phyloP scores from a whole-genome alignment of 2,329 filamentous ascomycete genomes.

The Aspergillus quadrilineatus region DNA sequence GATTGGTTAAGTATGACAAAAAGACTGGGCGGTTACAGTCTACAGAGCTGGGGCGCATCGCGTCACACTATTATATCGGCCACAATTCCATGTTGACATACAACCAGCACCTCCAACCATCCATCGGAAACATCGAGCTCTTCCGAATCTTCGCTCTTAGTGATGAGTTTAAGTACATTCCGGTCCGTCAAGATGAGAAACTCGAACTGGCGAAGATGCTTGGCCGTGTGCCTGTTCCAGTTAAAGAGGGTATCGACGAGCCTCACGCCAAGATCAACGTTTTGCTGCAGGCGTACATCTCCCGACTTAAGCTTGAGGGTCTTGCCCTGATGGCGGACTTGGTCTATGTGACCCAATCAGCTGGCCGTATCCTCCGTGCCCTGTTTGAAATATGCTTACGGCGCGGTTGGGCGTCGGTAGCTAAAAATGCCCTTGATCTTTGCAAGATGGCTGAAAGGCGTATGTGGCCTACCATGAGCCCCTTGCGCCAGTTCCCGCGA shows the following conservation, averaged over 20 bases:
- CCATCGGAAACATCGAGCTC: constrained; percentile 88
- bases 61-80: constrained; percentile 98
- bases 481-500: constrained; percentile 80
- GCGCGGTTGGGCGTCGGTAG: constrained; percentile 92
- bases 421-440: constrained; percentile 86
- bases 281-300: constrained; percentile 93
- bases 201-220: constrained; percentile 90
- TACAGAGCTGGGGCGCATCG: constrained; percentile 91
- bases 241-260: constrained; percentile 97
- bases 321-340: constrained; percentile 96
- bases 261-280: constrained; percentile 98
- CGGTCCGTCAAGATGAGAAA: constrained; percentile 96
- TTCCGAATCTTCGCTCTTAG: constrained; percentile 96
- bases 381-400: constrained; percentile 97
- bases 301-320: constrained; percentile 87
- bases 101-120: constrained; percentile 90
- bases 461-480: constrained; percentile 99
- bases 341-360: constrained; percentile 97
- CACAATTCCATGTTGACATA: constrained; percentile 96
- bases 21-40: constrained; percentile 84
- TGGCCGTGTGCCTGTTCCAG: constrained; percentile 85
- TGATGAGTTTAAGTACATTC: constrained; percentile 98
- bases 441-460: constrained; percentile 99
- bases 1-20: constrained; percentile 91
- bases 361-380: constrained; percentile 89